Conservation (phyloP, 352 stramenopile species). For the Phytophthora idaei region DNA sequence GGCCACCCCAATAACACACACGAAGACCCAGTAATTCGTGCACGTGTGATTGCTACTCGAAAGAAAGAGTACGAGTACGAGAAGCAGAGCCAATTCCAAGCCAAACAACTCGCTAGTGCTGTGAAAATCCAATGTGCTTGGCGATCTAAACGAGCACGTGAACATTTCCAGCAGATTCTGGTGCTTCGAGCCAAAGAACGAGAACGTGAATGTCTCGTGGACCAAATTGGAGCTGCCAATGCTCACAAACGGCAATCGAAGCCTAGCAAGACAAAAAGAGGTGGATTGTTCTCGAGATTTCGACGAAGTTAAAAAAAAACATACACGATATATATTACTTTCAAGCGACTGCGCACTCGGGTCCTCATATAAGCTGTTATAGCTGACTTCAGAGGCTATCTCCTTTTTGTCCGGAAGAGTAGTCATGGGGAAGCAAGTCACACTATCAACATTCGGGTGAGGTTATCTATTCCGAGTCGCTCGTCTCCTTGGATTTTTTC, state of each 20-base stretch:
- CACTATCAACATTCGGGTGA: conserved; percentile 9
- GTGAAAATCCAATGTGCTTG: conserved; percentile 81
- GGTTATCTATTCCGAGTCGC: conserved; percentile 71
- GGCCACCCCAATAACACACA: conserved; percentile 28
- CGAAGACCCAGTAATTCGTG: conserved; percentile 34
- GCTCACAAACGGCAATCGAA: conserved; percentile 18
- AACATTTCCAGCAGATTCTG: conserved; percentile 64
- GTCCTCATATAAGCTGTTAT: conserved; percentile 18
- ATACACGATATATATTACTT: conserved; percentile 42
- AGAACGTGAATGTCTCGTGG: conserved; percentile 51
- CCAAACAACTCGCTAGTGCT: conserved; percentile 56
- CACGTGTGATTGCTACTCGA: conserved; percentile 45
- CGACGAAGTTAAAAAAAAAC: conserved; percentile 14
- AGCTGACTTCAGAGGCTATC: conserved; percentile 18
- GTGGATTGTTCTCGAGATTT: conserved; percentile 26
- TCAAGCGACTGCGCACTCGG: conserved; percentile 24
- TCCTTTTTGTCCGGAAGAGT: conserved; percentile 33
- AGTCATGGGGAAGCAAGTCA: conserved; percentile 36
- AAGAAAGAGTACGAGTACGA: conserved; percentile 42
- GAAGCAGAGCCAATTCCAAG: conserved; percentile 43
- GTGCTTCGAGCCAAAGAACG: conserved; percentile 67
- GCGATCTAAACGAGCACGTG: conserved; percentile 66
- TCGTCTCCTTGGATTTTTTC: conserved; percentile 78
- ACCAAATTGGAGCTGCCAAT: conserved; percentile 30
- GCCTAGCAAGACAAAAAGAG: conserved; percentile 15